These are phyloP conservation scores for Fusarium hainanense DNA, from an alignment of 2,329 filamentous ascomycete genomes.

Conservation along the genomic window DNA sequence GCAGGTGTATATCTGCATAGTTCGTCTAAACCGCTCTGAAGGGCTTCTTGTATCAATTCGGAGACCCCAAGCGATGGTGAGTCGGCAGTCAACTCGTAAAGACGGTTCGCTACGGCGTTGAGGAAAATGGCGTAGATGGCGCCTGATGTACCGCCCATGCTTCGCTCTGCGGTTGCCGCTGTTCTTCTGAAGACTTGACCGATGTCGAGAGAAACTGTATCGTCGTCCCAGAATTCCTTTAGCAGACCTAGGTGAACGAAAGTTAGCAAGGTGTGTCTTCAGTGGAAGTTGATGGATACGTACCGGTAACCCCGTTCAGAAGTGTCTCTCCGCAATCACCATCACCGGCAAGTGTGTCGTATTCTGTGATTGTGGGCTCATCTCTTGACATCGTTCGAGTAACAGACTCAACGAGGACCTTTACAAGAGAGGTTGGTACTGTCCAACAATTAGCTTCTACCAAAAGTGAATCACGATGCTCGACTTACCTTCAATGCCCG, in stretches of 20 bases:
- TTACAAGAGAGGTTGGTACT: not conserved
- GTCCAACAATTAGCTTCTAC: fast-evolving
- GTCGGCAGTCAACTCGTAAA: slow-evolving; percentile 56
- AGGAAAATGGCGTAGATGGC: slow-evolving; percentile 65
- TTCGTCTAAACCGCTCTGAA: slow-evolving; percentile 58
- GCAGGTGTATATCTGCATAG: slow-evolving; percentile 65
- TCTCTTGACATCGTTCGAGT: not conserved
- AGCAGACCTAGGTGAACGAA: not conserved
- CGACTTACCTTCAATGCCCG: not conserved
- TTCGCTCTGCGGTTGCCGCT: not conserved
- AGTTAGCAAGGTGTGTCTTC: slow-evolving; percentile 51
- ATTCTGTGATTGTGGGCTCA: slow-evolving; percentile 71
- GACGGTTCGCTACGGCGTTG: slow-evolving; percentile 54
- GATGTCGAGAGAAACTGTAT: not conserved
- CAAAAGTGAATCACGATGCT: not conserved
- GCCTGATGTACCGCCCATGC: slow-evolving; percentile 62
- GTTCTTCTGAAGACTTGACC: not conserved
- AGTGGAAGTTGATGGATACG: not conserved
- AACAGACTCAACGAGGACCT: not conserved
- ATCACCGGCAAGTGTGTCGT: slow-evolving; percentile 72
- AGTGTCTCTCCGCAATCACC: slow-evolving; percentile 72
- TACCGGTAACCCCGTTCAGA: not conserved
- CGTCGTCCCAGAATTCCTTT: not conserved
- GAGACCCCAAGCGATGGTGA: too few relatives aligned
- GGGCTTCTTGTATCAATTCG: slow-evolving; percentile 41